phyloP scores from a whole-genome alignment of 495 filamentous ascomycete species.

The Penicillium egyptiacum region DNA sequence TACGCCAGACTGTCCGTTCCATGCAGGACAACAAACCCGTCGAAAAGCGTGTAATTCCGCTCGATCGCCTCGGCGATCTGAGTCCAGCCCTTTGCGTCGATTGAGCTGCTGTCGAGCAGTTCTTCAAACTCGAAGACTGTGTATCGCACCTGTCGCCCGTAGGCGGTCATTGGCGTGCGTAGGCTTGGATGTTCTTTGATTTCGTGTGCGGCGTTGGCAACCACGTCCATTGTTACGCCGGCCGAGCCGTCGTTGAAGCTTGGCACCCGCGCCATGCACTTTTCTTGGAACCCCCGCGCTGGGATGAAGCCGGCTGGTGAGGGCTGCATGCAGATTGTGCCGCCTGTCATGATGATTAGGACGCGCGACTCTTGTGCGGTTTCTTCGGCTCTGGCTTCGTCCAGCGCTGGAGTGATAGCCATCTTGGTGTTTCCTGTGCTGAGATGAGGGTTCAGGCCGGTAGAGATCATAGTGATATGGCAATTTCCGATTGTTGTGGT shows the following conservation, averaged over 20 bases:
- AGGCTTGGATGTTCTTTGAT: slow-evolving; percentile 56
- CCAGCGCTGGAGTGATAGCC: slow-evolving; percentile 29
- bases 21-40: slow-evolving; percentile 95
- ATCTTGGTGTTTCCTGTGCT: slow-evolving; percentile 20
- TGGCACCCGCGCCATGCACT: slow-evolving; percentile 77
- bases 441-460: not conserved
- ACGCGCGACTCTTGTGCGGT: slow-evolving; percentile 68
- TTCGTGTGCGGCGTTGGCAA: slow-evolving; percentile 47
- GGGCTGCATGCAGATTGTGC: slow-evolving; percentile 92
- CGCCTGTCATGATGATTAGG: slow-evolving; percentile 89
- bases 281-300: slow-evolving; percentile 77
- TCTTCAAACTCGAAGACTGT: slow-evolving; percentile 82
- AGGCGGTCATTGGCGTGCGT: slow-evolving; percentile 77
- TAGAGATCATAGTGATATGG: slow-evolving; percentile 1
- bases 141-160: slow-evolving; percentile 81
- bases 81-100: slow-evolving; percentile 86
- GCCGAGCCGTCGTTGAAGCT: slow-evolving; percentile 85
- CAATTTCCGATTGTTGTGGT: not conserved
- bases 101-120: slow-evolving; percentile 88
- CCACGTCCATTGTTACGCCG: slow-evolving; percentile 54
- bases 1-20: slow-evolving; percentile 94
- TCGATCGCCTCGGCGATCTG: slow-evolving; percentile 71
- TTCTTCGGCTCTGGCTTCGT: slow-evolving; percentile 26
- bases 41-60: slow-evolving; percentile 85
- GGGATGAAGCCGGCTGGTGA: slow-evolving; percentile 66